Base-by-base conservation (phyloP, 306 rosid genomes). In the Arachis hypogaea region DNA sequence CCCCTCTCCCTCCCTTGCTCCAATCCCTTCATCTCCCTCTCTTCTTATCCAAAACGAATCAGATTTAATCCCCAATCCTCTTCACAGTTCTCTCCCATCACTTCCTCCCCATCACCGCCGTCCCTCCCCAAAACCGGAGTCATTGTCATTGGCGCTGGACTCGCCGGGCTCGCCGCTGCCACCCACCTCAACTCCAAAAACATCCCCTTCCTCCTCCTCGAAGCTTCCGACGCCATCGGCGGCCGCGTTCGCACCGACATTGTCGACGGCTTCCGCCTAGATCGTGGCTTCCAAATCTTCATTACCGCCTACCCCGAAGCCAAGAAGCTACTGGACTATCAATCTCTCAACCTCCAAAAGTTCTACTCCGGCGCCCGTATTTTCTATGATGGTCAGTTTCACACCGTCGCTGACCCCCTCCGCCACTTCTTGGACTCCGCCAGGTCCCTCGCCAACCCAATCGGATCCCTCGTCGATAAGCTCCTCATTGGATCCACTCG, bases 271-370 rank as follows among this genome's bases (percentile, higher is more conserved):
- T 94, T 89, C 83, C 86, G 82, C 61, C 90, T 94, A 5, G 95
- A 94, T 83, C 95, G 93, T 2, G 93, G 98, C 44, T 94, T 94
- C 79, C 93, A 94, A 77, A 94, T 94, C 84, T 92, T 94, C 86
- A 94, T 94, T 80, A 94, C 98, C 1, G 95, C 90, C 3, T 92
- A 94, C 62, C 96, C 95, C 0, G 90, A 94, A 84, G 97, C 96
- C 54, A 82, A 72, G 29, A 86, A 79, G 14, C 95, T 94, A 51
- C 95, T 92, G 74, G 54, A 91, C 46, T 94, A 89, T 77, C 29
- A 80, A 56, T 45, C 90, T 56, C 82, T 91, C 3, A 69, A 85
- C 68, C 90, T 94, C 63, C 89, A 67, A 0, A 87, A 65, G 9
- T 94, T 94, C 84, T 94, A 94, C 55, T 91, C 93, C 22, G 93